Evolutionary conservation across 2,329 filamentous ascomycete genomes (phyloP), one percentile per base, ranked within the genome.

Genomic region (Trichocomaceae sp.): DNA sequence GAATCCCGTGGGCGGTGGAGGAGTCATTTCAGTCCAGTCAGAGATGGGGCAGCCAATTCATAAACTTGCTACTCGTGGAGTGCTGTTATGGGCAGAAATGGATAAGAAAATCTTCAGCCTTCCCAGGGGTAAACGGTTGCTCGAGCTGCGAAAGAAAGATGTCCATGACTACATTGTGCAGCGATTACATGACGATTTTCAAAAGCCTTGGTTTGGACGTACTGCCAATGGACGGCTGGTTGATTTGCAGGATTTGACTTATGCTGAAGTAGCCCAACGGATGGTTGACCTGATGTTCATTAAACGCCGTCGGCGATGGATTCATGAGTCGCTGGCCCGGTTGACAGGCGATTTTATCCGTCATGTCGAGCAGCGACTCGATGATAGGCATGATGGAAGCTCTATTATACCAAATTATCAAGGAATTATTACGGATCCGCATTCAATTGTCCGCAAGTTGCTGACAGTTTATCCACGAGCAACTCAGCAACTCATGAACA

Each of bases 31-130:
- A 23, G 93, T 99, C 47, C 84, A 90, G 60, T 99, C 93, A 1
- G 93, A 99, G 75, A 97, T 99, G 93, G 93, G 93, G 47, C 93
- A 99, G 79, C 93, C 93, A 6, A 99, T 99, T 58, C 93, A 99
- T 79, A 97, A 97, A 78, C 83, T 99, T 57, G 93, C 93, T 15
- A 99, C 92, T 50, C 87, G 93, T 55, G 93, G 93, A 81, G 91
- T 99, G 49, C 79, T 83, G 52, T 96, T 99, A 79, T 99, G 93
- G 93, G 86, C 90, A 49, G 93, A 99, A 76, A 96, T 99, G 91
- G 93, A 99, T 68, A 96, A 95, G 75, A 33, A 33, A 33, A 96
- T 99, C 66, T 99, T 99, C 79, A 87, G 84, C 68, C 78, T 99
- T 47, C 90, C 95, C 72, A 96, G 95, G 78, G 90, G 92, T n/a